Percentiles rank a stretch among this genome's conserved stretches.
Conservation (phyloP, 2,329 filamentous ascomycete genomes). For the Corynespora cassiicola region DNA sequence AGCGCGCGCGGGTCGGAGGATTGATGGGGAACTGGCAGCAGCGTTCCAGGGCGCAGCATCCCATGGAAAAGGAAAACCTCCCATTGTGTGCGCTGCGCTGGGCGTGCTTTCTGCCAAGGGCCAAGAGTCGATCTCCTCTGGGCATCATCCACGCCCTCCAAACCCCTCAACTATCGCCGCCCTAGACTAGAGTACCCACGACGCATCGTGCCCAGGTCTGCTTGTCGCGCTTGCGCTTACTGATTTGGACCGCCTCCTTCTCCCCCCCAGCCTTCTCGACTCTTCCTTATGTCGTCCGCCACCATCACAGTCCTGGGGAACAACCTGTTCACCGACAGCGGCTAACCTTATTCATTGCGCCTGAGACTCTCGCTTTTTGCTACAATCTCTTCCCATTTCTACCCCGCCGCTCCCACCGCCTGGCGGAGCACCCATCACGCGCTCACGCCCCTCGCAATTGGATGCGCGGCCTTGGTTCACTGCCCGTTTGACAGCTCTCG, state of each 20-base stretch:
- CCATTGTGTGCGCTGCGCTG: too few relatives aligned
- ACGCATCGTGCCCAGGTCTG: constrained; percentile 35
- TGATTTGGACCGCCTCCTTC: constrained; percentile 25
- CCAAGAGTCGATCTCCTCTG: not conserved
- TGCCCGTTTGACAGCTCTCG: constrained; percentile 7
- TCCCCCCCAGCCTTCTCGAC: constrained; percentile 19
- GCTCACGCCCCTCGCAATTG: constrained; percentile 17
- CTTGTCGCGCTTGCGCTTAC: too few relatives aligned
- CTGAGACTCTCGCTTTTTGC: constrained; percentile 25
- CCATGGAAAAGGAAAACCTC: too few relatives aligned
- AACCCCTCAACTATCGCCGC: constrained; percentile 17
- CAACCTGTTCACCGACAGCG: constrained; percentile 45
- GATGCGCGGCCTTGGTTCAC: constrained; percentile 6
- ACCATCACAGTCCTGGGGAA: constrained; percentile 40
- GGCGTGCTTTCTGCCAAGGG: too few relatives aligned
- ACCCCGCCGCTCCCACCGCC: constrained; percentile 28
- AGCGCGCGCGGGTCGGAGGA: not conserved
- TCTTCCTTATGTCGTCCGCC: constrained; percentile 44
- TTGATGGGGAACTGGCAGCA: too few relatives aligned
- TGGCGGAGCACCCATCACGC: constrained; percentile 24
- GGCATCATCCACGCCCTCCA: not conserved
- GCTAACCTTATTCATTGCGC: constrained; percentile 26
- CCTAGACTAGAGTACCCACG: constrained; percentile 29
- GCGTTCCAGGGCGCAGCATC: too few relatives aligned
- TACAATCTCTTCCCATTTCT: constrained; percentile 27